These are phyloP conservation scores for Pestalotiopsis sp. DNA, from an alignment of 2,329 filamentous ascomycete genomes.

Conservation along the genomic window DNA sequence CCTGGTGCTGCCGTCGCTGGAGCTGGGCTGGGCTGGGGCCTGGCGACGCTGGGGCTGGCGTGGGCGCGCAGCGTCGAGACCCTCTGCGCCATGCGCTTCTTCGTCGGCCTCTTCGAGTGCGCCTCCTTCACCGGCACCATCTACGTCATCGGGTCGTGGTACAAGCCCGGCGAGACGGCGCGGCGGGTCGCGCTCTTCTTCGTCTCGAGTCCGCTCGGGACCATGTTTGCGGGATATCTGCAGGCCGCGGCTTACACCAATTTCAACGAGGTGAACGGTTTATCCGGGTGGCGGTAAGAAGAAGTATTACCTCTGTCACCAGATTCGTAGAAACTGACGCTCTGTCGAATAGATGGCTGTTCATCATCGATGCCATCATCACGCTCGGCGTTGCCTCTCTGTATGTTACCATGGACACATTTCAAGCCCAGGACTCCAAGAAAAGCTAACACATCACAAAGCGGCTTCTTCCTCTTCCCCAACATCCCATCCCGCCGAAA, in stretches of 20 bases:
- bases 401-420: constrained; percentile 9
- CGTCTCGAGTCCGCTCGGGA: constrained; percentile 47
- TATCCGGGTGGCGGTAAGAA: constrained; percentile 45
- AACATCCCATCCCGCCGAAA: constrained; percentile 37
- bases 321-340: neutral
- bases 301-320: neutral
- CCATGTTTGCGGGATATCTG: constrained; percentile 52
- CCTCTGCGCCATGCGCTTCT: constrained; percentile 35
- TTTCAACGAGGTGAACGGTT: constrained; percentile 47
- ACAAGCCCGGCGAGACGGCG: constrained; percentile 36
- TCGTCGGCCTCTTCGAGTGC: constrained; percentile 33
- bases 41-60: constrained; percentile 29
- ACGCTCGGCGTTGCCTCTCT: constrained; percentile 54
- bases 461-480: constrained; percentile 45
- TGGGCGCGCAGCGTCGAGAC: constrained; percentile 32
- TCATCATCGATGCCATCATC: constrained; percentile 60
- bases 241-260: constrained; percentile 56
- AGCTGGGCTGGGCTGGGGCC: constrained; percentile 32
- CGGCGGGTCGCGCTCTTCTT: constrained; percentile 51
- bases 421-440: neutral
- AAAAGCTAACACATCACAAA: neutral
- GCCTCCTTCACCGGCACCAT: constrained; percentile 29
- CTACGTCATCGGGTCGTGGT: constrained; percentile 37
- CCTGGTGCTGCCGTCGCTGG: constrained; percentile 27
- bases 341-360: constrained; percentile 42